Base-by-base conservation (phyloP, 257 asterid species). In the Eucommia ulmoides region DNA sequence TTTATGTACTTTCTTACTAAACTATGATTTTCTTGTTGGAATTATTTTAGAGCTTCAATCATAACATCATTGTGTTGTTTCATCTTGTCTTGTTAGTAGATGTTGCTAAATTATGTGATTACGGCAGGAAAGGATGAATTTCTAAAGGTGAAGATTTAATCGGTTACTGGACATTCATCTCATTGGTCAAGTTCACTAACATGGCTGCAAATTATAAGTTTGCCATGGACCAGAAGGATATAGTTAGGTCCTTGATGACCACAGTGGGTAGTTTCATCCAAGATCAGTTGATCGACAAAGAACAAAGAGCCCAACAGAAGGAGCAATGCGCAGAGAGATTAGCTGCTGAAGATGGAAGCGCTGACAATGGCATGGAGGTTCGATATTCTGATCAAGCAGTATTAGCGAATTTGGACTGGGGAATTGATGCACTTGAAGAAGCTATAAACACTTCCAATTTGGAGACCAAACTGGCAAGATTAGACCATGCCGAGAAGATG, bases 371-470 rank as follows among this genome's bases (percentile, higher is more conserved):
- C 12, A 38, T 55, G 0, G 88, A 75, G 59, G 72, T 84, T 35
- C 47, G 78, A 20, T 84, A 81, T 78, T 81, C 95, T 0, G 95
- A 84, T 51, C 95, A 84, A 55, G 93, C 93, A 2, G 84, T 84
- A 22, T 52, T 84, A 26, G 95, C 95, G 0, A 84, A 84, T 61
- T 70, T 84, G 1, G 95, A 84, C 48, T 81, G 95, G 95, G 95
- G 93, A 20, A 84, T 81, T 7, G 95, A 81, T 41, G 93, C 95
- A 2, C 81, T 84, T 11, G 95, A 84, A 53, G 95, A 81, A 54
- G 91, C 95, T 41, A 81, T 84, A 23, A 63, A 54, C 62, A 77
- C 91, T 1, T 81, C 84, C 1, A 79, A 79, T 52, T 22, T 54
- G 24, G 93, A 81, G 59, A 79, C 95, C 15, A 81, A 84, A 68